Evolutionary conservation across 2,329 filamentous ascomycete species (phyloP).

Genomic region (Achaetomium macrosporum): DNA sequence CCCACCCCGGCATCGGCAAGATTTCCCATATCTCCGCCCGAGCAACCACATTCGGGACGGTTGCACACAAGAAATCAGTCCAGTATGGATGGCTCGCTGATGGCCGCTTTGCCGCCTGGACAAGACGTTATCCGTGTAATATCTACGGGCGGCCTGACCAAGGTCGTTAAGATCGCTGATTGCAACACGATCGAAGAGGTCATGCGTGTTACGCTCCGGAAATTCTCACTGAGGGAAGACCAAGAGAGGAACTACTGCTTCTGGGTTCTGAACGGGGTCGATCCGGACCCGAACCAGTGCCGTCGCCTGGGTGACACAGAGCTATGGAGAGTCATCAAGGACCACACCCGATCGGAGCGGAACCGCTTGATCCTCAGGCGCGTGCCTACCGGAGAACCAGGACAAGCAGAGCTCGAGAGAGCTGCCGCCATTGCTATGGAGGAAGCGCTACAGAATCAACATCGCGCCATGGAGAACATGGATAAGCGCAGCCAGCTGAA

Average conservation of each 20-base stretch:
- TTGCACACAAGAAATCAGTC: constrained; percentile 75
- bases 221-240: constrained; percentile 81
- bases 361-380: constrained; percentile 87
- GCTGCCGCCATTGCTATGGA: constrained; percentile 86
- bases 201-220: constrained; percentile 80
- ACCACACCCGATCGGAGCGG: constrained; percentile 76
- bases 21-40: constrained; percentile 56
- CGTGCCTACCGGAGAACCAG: constrained; percentile 87
- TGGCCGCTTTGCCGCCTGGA: constrained; percentile 76
- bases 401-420: constrained; percentile 76
- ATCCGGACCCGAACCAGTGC: constrained; percentile 75
- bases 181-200: constrained; percentile 91
- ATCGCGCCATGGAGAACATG: constrained; percentile 53
- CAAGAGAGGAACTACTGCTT: constrained; percentile 96
- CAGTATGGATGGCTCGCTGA: constrained; percentile 79
- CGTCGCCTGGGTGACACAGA: constrained; percentile 81
- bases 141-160: constrained; percentile 83
- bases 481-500: constrained; percentile 80
- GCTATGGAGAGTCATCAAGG: constrained; percentile 84
- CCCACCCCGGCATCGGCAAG: constrained; percentile 42
- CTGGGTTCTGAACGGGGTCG: constrained; percentile 81
- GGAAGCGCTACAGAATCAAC: constrained; percentile 70
- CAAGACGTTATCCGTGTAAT: constrained; percentile 91
- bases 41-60: constrained; percentile 53
- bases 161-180: constrained; percentile 87